These are phyloP conservation scores for Ophiostoma sp. DNA, from an alignment of 2,329 filamentous ascomycete species.

Conservation along the genomic window DNA sequence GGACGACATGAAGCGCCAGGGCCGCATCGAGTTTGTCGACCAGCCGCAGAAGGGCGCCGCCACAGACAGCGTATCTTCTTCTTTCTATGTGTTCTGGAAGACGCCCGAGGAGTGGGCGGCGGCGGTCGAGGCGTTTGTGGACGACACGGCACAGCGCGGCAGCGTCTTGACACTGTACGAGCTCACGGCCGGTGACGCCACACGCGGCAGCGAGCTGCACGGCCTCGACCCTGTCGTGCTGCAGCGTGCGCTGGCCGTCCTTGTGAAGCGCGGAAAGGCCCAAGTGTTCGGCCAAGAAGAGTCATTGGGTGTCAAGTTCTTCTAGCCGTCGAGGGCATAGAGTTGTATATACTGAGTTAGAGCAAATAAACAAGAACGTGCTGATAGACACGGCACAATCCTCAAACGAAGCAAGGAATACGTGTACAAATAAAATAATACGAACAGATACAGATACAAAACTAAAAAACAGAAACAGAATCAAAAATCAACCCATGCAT, in stretches of 20 bases:
- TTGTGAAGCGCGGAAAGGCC: slow-evolving; percentile 86
- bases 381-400: too few relatives aligned
- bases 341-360: too few relatives aligned
- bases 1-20: slow-evolving; percentile 54
- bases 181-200: slow-evolving; percentile 78
- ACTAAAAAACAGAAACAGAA: not conserved
- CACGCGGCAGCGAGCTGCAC: slow-evolving; percentile 68
- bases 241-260: slow-evolving; percentile 67
- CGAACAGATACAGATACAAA: not conserved
- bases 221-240: slow-evolving; percentile 82
- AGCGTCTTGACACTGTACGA: slow-evolving; percentile 90
- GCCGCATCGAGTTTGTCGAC: slow-evolving; percentile 60
- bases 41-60: not conserved
- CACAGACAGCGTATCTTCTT: not conserved
- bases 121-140: slow-evolving; percentile 71
- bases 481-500: not conserved
- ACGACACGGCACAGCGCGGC: slow-evolving; percentile 82
- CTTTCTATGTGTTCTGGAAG: slow-evolving; percentile 71
- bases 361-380: too few relatives aligned
- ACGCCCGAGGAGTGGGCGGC: slow-evolving; percentile 87
- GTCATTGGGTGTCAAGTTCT: slow-evolving; percentile 92
- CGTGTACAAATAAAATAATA: not conserved
- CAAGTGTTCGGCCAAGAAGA: slow-evolving; percentile 90
- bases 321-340: slow-evolving; percentile 42
- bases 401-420: not conserved